Percentiles rank a stretch among this genome's conserved stretches.
These are phyloP conservation scores for Heterobasidion occidentale DNA, from an alignment of 1,284 basidiomycete species.

Conservation along the genomic window DNA sequence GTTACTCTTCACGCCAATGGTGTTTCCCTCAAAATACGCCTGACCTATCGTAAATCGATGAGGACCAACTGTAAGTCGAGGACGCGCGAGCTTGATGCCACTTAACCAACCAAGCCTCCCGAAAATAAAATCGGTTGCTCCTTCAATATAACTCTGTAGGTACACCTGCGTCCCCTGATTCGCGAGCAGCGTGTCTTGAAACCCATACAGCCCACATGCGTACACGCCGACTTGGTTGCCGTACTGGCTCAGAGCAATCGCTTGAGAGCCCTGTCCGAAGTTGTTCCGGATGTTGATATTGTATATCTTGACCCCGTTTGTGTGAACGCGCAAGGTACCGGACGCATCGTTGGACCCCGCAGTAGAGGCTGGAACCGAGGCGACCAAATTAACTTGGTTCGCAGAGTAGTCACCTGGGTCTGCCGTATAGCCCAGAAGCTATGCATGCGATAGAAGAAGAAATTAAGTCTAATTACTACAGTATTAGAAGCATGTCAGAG, in stretches of 20 bases:
- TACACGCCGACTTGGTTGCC: constrained; percentile 43
- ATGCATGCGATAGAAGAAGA: neutral
- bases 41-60: constrained; percentile 13
- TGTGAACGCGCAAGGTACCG: constrained; percentile 46
- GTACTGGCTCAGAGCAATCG: constrained; percentile 47
- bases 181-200: constrained; percentile 34
- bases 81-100: neutral
- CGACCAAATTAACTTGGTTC: constrained; percentile 37
- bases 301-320: constrained; percentile 43
- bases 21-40: constrained; percentile 40
- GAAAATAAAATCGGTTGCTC: constrained; percentile 45
- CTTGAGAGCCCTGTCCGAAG: constrained; percentile 41
- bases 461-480: neutral
- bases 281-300: constrained; percentile 50
- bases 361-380: constrained; percentile 30
- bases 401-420: constrained; percentile 25
- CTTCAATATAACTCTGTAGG: constrained; percentile 28
- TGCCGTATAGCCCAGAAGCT: constrained; percentile 42
- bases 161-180: constrained; percentile 33
- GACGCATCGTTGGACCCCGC: constrained; percentile 47
- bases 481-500: neutral
- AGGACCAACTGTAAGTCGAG: neutral
- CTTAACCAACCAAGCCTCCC: constrained; percentile 3
- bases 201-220: constrained; percentile 43
- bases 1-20: constrained; percentile 28